Conservation (phyloP, 169 alveolate genomes). For the Perkinsus chesapeaki region DNA sequence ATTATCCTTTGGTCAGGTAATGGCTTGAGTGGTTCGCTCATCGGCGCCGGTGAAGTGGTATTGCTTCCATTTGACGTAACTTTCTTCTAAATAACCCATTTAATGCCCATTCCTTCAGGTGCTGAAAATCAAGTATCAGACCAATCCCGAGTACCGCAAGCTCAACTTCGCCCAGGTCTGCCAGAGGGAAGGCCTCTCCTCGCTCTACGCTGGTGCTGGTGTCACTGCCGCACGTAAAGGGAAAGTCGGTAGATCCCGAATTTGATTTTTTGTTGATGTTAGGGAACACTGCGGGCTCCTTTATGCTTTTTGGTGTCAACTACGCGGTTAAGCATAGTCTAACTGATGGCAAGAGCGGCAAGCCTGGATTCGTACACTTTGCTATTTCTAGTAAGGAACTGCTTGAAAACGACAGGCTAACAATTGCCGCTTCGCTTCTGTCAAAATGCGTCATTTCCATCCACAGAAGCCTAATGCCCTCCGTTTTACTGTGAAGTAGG, state of each 20-base stretch:
- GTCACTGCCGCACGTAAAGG: neutral
- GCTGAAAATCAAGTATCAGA: slow-evolving; percentile 1
- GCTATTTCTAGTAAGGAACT: neutral
- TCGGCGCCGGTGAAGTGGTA: slow-evolving; percentile 8
- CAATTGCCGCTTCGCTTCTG: no score
- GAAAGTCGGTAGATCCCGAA: neutral
- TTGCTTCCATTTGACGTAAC: slow-evolving; percentile 7
- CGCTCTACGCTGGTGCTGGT: neutral
- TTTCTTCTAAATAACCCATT: neutral
- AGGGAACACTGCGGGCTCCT: slow-evolving; percentile 5
- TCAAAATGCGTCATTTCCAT: no score
- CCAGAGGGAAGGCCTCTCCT: neutral
- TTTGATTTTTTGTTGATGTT: neutral
- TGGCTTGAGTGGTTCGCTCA: neutral
- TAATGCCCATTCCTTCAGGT: neutral
- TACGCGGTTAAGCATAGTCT: neutral
- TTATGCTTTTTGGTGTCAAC: slow-evolving; percentile 2
- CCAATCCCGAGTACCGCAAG: slow-evolving; percentile 7
- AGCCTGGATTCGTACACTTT: neutral
- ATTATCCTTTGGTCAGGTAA: neutral
- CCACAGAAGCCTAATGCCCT: no score
- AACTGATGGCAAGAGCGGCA: neutral
- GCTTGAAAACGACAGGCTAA: no score
- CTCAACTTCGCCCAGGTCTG: neutral
- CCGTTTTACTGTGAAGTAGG: no score